phyloP scores from a whole-genome alignment of 169 alveolate species.

The Eimeria sp. region DNA sequence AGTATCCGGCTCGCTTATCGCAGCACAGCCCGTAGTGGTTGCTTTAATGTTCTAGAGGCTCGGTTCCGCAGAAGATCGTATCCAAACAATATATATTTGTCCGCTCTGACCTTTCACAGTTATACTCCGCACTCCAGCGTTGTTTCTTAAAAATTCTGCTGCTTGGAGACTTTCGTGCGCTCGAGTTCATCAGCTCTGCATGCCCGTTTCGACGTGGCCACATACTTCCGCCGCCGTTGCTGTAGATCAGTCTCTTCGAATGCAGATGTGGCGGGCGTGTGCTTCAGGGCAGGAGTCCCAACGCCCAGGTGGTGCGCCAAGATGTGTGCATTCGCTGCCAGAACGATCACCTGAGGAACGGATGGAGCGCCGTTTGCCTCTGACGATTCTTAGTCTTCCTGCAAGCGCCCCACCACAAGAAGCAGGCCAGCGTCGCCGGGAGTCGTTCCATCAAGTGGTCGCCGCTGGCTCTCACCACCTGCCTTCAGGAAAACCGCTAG shows the following conservation, averaged over 20 bases:
- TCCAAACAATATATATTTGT: background rate
- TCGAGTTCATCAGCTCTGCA: background rate
- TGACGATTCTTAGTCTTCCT: slow-evolving; percentile 41
- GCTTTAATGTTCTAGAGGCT: background rate
- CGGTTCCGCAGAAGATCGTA: background rate
- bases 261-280: background rate
- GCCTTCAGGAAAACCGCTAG: background rate
- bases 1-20: background rate
- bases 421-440: background rate
- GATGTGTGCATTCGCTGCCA: slow-evolving; percentile 11
- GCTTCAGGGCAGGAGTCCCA: slow-evolving; percentile 4
- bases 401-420: slow-evolving; percentile 1
- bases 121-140: too few species aligned
- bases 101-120: too few species aligned
- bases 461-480: background rate
- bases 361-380: slow-evolving; percentile 69
- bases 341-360: slow-evolving; percentile 66
- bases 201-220: background rate
- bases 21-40: background rate
- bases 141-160: too few species aligned
- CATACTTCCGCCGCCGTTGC: background rate
- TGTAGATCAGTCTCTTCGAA: background rate
- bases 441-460: background rate
- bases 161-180: too few species aligned
- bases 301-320: background rate